A percentile compares a stretch with the other conserved stretches of the same genome.
Evolutionary conservation across 148 eudicot genomes (phyloP).

Genomic region (Polygonum aviculare): DNA sequence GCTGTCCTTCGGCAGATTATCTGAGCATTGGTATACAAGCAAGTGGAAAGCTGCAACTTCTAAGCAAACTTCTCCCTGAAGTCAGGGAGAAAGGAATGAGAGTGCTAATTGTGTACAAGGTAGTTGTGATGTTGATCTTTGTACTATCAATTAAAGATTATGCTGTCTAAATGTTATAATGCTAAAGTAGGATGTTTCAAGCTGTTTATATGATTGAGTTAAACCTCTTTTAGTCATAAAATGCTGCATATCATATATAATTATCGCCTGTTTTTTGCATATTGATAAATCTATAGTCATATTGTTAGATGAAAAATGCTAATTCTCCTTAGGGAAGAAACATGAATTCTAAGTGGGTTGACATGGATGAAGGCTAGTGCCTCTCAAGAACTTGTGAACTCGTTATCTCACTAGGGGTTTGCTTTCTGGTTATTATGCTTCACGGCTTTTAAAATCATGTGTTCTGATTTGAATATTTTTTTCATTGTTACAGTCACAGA

Average conservation of each 20-base stretch:
- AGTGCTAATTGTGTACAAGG: conserved; percentile 68
- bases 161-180: not conserved
- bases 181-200: not conserved
- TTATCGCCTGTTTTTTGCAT: not conserved
- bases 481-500: conserved; percentile 20
- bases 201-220: no score
- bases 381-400: conserved; percentile 1
- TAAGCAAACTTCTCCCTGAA: conserved; percentile 51
- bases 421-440: not conserved
- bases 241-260: not conserved
- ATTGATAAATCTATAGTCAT: not conserved
- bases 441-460: not conserved
- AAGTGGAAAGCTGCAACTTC: conserved; percentile 72
- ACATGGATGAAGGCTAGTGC: not conserved
- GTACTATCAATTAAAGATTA: not conserved
- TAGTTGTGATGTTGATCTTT: conserved; percentile 13
- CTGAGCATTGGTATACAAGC: conserved; percentile 67
- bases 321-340: not conserved
- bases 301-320: not conserved
- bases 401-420: not conserved
- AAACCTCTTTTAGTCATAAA: no score
- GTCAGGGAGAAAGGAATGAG: conserved; percentile 36
- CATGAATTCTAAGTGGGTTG: not conserved
- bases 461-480: not conserved
- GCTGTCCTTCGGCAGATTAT: conserved; percentile 23